Evolutionary conservation across 768 basidiomycete genomes (phyloP).

Genomic region (Tricholoma bakamatsutake): DNA sequence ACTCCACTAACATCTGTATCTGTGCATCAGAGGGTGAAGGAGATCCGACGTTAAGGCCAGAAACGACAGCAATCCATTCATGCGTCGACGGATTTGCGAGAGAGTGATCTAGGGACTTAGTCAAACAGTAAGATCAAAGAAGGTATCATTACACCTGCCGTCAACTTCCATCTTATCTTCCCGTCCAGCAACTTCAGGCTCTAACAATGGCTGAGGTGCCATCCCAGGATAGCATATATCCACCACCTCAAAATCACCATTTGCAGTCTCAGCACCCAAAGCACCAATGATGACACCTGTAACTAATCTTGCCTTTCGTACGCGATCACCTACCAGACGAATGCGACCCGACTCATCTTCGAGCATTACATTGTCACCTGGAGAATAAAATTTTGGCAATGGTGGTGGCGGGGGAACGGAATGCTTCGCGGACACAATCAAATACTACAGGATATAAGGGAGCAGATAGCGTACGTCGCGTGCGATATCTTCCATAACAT

Average conservation of each 20-base stretch:
- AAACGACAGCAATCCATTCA: constrained; percentile 81
- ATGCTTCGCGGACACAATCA: constrained; percentile 46
- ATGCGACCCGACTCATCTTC: constrained; percentile 97
- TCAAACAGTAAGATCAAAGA: constrained; percentile 4
- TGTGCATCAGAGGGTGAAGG: constrained; percentile 59
- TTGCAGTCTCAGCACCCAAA: constrained; percentile 83
- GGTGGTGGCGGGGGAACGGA: constrained; percentile 84
- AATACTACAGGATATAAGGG: neutral
- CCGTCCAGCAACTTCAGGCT: constrained; percentile 12
- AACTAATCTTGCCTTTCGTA: constrained; percentile 61
- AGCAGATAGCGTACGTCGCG: constrained; percentile 63
- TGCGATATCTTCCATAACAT: constrained; percentile 93
- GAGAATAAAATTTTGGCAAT: constrained; percentile 65
- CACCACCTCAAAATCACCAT: constrained; percentile 90
- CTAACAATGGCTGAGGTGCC: constrained; percentile 51
- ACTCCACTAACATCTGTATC: constrained; percentile 86
- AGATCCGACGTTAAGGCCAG: constrained; percentile 79
- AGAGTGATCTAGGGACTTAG: neutral
- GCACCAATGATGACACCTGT: constrained; percentile 91
- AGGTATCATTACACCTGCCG: constrained; percentile 33
- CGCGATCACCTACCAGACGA: constrained; percentile 69
- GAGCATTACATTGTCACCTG: constrained; percentile 76
- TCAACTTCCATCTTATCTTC: constrained; percentile 65
- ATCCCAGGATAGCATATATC: constrained; percentile 84
- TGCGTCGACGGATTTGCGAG: constrained; percentile 29